A percentile compares a stretch with the other conserved stretches of the same genome.
Evolutionary conservation across 2,329 filamentous ascomycete genomes (phyloP).

Genomic region (Colletotrichum truncatum): DNA sequence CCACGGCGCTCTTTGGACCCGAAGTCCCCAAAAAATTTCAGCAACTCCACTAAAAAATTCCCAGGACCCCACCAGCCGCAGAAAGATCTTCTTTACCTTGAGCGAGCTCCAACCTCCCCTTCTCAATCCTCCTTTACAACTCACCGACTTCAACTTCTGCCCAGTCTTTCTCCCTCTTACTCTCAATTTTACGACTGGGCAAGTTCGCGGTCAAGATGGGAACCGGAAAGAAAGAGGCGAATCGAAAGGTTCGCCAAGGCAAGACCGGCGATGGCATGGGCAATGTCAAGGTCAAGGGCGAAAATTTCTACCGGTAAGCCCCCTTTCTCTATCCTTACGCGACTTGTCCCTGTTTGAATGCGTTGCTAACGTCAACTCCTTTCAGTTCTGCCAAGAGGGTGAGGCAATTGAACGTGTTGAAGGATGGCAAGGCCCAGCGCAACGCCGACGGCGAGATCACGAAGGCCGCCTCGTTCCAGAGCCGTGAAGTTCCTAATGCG

Average conservation of each 20-base stretch:
- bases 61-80: constrained; percentile 18
- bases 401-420: constrained; percentile 89
- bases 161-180: constrained; percentile 6
- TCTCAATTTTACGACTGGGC: constrained; percentile 27
- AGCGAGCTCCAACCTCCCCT: constrained; percentile 24
- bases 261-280: constrained; percentile 86
- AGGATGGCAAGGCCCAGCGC: constrained; percentile 83
- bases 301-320: constrained; percentile 92
- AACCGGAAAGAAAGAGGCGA: constrained; percentile 89
- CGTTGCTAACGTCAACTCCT: background rate
- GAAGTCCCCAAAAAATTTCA: constrained; percentile 29
- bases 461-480: constrained; percentile 86
- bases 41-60: constrained; percentile 29
- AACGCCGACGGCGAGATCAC: constrained; percentile 87
- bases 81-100: constrained; percentile 26
- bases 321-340: background rate
- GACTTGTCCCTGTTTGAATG: background rate
- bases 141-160: constrained; percentile 22
- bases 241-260: constrained; percentile 84
- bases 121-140: constrained; percentile 29
- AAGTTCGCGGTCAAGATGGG: constrained; percentile 68
- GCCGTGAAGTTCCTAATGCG: constrained; percentile 80
- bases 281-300: constrained; percentile 93
- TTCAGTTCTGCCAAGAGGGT: constrained; percentile 80
- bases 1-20: constrained; percentile 15